phyloP scores from a whole-genome alignment of 345 rosid genomes.

The Linum lewisii region DNA sequence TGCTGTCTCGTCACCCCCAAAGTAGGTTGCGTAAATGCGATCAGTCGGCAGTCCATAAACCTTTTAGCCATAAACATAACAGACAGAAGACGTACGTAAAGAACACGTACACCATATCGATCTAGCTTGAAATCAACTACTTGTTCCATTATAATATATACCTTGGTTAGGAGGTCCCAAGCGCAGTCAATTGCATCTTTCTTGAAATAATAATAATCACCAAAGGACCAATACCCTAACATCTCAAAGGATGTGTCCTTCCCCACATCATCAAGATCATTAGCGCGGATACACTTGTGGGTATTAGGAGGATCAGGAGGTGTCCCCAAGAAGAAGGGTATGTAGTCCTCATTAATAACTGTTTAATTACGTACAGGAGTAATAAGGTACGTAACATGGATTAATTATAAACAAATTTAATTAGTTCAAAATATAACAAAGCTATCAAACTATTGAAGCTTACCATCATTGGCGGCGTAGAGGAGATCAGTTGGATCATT shows the following conservation, averaged over 20 bases:
- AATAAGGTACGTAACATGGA: background rate
- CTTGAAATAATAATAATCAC: constrained; percentile 96
- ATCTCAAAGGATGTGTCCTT: constrained; percentile 99
- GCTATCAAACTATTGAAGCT: background rate
- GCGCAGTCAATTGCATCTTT: constrained; percentile 93
- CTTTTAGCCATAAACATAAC: constrained; percentile 19
- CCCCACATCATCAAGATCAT: constrained; percentile 96
- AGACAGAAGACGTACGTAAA: background rate
- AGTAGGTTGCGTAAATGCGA: constrained; percentile 87
- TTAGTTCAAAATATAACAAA: background rate
- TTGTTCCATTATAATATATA: constrained; percentile 12
- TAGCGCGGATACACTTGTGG: constrained; percentile 95
- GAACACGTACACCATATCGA: background rate
- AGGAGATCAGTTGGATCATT: constrained; percentile 93
- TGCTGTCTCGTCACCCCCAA: constrained; percentile 88
- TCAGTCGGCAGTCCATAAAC: constrained; percentile 69
- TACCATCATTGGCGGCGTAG: constrained; percentile 91
- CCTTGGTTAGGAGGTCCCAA: constrained; percentile 90
- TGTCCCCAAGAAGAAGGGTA: constrained; percentile 84
- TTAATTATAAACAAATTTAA: background rate
- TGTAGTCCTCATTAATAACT: constrained; percentile 97
- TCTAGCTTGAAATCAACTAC: background rate
- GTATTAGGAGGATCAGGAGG: constrained; percentile 91
- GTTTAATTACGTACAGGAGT: too few species aligned
- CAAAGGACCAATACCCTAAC: constrained; percentile 99